Percentiles rank a stretch among this genome's conserved stretches.
Evolutionary conservation across 2,329 filamentous ascomycete genomes (phyloP).

Genomic region (Trichoderma sp.): DNA sequence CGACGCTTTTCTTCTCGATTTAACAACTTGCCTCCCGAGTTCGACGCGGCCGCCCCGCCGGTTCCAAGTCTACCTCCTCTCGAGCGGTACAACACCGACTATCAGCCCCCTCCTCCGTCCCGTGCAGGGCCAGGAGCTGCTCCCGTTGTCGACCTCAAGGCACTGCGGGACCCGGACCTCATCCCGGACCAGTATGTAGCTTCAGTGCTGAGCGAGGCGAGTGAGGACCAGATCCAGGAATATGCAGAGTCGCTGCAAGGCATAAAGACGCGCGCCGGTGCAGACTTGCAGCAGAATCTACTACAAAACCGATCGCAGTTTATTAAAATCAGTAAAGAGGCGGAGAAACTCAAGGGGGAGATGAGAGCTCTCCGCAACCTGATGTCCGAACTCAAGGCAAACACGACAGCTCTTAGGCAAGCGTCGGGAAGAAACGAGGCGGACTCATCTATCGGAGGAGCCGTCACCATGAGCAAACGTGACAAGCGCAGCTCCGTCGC

Average conservation of each 20-base stretch:
- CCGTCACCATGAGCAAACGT: slow-evolving; percentile 62
- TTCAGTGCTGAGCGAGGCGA: slow-evolving; percentile 76
- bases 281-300: slow-evolving; percentile 90
- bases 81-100: slow-evolving; percentile 58
- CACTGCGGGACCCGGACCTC: slow-evolving; percentile 76
- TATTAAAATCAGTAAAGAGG: slow-evolving; percentile 99
- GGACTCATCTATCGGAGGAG: slow-evolving; percentile 50
- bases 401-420: slow-evolving; percentile 65
- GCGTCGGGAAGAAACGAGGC: slow-evolving; percentile 56
- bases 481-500: slow-evolving; percentile 90
- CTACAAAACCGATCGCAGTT: slow-evolving; percentile 98
- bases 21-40: slow-evolving; percentile 72
- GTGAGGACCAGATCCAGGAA: slow-evolving; percentile 81
- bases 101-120: slow-evolving; percentile 57
- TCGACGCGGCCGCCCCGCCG: slow-evolving; percentile 67
- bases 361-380: slow-evolving; percentile 89
- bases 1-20: slow-evolving; percentile 92
- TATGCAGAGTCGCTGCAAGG: slow-evolving; percentile 76
- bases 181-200: slow-evolving; percentile 78
- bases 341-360: slow-evolving; percentile 94
- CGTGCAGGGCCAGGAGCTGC: slow-evolving; percentile 54
- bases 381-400: slow-evolving; percentile 88
- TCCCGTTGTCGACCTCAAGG: slow-evolving; percentile 73
- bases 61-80: slow-evolving; percentile 63
- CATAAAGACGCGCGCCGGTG: slow-evolving; percentile 74